Percentiles rank a stretch among this genome's conserved stretches.
Conservation (phyloP, 441 rosid species). For the Cnidoscolus chayamansa region DNA sequence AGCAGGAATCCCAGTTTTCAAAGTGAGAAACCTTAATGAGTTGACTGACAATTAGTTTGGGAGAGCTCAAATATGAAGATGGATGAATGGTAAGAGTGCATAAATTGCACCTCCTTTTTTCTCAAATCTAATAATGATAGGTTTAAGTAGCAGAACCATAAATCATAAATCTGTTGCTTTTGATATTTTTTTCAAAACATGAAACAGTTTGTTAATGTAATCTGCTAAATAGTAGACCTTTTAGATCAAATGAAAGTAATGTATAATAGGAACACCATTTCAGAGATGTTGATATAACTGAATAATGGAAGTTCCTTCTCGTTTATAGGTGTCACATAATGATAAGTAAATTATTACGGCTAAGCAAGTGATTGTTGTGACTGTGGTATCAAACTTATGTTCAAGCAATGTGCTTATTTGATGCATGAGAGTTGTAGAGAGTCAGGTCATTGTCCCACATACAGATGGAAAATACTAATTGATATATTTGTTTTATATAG, state of each 20-base stretch:
- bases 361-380: neutral
- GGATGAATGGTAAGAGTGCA: neutral
- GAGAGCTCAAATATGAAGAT: neutral
- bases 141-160: neutral
- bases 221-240: neutral
- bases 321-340: neutral
- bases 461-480: neutral
- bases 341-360: neutral
- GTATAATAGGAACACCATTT: neutral
- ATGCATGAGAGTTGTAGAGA: neutral
- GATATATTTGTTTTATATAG: slow-evolving; percentile 40
- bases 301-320: neutral
- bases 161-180: neutral
- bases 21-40: neutral
- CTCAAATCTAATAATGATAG: neutral
- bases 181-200: neutral
- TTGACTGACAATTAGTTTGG: neutral
- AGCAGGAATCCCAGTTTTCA: neutral
- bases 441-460: neutral
- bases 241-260: neutral
- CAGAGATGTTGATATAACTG: neutral
- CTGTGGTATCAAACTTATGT: neutral
- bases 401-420: slow-evolving; percentile 1
- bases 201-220: neutral
- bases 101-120: neutral